These are phyloP conservation scores for Elongisporangium senticosum DNA, from an alignment of 352 stramenopile genomes.

Conservation along the genomic window DNA sequence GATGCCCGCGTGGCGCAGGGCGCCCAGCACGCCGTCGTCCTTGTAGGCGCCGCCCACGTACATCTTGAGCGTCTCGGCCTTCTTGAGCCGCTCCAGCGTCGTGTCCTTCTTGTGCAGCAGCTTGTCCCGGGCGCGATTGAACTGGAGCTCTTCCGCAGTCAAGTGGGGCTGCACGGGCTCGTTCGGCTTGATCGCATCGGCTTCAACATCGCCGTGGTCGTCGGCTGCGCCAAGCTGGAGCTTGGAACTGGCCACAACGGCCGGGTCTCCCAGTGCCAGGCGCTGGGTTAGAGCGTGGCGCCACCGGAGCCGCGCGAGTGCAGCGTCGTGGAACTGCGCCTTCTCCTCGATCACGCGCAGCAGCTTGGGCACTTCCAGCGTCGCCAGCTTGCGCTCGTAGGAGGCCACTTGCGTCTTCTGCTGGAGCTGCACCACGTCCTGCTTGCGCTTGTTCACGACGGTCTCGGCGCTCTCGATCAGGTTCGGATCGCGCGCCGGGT, in stretches of 20 bases:
- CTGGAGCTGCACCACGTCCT: slow-evolving; percentile 62
- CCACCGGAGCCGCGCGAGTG: slow-evolving; percentile 58
- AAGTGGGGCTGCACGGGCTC: not conserved
- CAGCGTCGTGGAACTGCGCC: slow-evolving; percentile 53
- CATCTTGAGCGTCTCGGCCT: slow-evolving; percentile 51
- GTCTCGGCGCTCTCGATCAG: slow-evolving; percentile 67
- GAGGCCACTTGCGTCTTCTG: slow-evolving; percentile 63
- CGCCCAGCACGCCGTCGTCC: slow-evolving; percentile 64
- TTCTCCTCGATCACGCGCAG: slow-evolving; percentile 64
- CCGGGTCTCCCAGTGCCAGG: slow-evolving; percentile 10
- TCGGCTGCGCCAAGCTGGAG: not conserved
- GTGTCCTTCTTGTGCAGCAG: slow-evolving; percentile 75
- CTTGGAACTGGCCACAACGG: not conserved
- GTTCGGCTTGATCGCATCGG: not conserved
- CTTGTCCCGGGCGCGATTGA: slow-evolving; percentile 54
- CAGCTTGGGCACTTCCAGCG: slow-evolving; percentile 59
- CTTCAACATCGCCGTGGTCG: not conserved
- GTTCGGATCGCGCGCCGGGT: slow-evolving; percentile 71
- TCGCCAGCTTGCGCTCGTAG: slow-evolving; percentile 61
- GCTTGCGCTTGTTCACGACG: slow-evolving; percentile 50
- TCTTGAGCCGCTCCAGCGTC: slow-evolving; percentile 42
- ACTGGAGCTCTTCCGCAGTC: not conserved
- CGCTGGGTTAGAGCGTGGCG: slow-evolving; percentile 59
- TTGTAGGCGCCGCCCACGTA: slow-evolving; percentile 72
- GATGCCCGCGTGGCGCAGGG: slow-evolving; percentile 70